Evolutionary conservation across 2,329 filamentous ascomycete species (phyloP).

Genomic region (Colletotrichum sp.): DNA sequence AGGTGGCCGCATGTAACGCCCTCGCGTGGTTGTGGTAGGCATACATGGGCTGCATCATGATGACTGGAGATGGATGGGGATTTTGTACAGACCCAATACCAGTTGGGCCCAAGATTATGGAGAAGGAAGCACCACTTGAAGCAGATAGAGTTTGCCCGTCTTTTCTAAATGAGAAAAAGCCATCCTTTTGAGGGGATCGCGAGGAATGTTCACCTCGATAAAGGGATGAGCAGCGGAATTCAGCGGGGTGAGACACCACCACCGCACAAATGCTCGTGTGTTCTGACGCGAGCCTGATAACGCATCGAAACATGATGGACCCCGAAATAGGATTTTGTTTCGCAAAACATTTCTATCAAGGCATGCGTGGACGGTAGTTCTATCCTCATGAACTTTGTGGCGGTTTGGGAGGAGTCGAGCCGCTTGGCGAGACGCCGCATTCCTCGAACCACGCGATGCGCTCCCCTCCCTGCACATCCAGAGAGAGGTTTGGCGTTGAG

Average conservation of each 20-base stretch:
- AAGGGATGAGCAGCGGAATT: conserved; percentile 17
- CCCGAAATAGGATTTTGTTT: neutral
- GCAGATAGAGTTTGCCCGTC: neutral
- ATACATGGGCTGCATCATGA: neutral
- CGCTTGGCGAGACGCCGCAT: neutral
- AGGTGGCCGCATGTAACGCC: conserved; percentile 13
- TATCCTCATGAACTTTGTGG: neutral
- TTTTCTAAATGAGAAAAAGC: neutral
- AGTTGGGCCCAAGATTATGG: neutral
- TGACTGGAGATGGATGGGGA: neutral
- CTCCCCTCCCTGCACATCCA: neutral
- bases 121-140: neutral
- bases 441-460: neutral
- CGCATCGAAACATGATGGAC: neutral
- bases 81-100: neutral
- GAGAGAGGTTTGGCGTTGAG: neutral
- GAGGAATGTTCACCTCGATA: conserved; percentile 8
- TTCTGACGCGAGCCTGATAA: neutral
- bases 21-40: conserved; percentile 11
- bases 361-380: neutral
- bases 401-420: neutral
- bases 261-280: neutral
- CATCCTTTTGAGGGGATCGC: conserved; percentile 11
- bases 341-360: neutral
- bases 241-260: neutral